A percentile compares a stretch with the other conserved stretches of the same genome.
Conservation (phyloP, 768 basidiomycete genomes). For the Inosperma sp. region DNA sequence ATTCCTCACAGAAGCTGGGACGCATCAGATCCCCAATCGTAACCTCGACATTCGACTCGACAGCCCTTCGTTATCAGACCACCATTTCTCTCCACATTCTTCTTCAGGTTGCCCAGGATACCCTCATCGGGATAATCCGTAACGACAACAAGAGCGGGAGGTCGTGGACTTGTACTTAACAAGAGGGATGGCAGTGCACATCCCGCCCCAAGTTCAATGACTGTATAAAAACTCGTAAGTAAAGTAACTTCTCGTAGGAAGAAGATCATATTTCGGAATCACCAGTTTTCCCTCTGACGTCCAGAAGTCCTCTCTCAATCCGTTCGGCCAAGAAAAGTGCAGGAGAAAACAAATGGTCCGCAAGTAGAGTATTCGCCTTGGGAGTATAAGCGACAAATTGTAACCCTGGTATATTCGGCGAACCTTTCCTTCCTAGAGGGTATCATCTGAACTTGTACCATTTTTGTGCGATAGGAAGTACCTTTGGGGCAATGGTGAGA, state of each 20-base stretch:
- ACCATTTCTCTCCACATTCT: conserved; percentile 52
- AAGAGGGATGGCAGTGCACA: conserved; percentile 65
- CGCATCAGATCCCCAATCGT: conserved; percentile 62
- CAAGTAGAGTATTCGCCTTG: conserved; percentile 66
- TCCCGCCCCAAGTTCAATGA: conserved; percentile 70
- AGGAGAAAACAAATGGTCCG: conserved; percentile 71
- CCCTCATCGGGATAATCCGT: conserved; percentile 67
- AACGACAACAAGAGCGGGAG: conserved; percentile 51
- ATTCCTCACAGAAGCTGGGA: conserved; percentile 43
- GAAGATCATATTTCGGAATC: conserved; percentile 2
- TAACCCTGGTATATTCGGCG: conserved; percentile 15
- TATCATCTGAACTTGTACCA: background rate
- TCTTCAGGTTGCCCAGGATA: conserved; percentile 52
- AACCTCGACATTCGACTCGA: conserved; percentile 42
- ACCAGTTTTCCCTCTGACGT: conserved; percentile 41
- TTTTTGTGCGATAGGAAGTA: conserved; percentile 19
- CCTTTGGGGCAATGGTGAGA: conserved; percentile 58
- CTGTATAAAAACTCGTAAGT: conserved; percentile 31
- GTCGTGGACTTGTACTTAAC: conserved; percentile 37
- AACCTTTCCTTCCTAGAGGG: conserved; percentile 56
- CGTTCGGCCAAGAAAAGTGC: conserved; percentile 61
- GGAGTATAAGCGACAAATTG: background rate
- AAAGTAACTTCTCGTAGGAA: background rate
- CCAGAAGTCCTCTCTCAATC: conserved; percentile 53
- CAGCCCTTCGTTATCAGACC: conserved; percentile 34